Conservation (phyloP, 768 basidiomycete genomes). For the Russula emetica region DNA sequence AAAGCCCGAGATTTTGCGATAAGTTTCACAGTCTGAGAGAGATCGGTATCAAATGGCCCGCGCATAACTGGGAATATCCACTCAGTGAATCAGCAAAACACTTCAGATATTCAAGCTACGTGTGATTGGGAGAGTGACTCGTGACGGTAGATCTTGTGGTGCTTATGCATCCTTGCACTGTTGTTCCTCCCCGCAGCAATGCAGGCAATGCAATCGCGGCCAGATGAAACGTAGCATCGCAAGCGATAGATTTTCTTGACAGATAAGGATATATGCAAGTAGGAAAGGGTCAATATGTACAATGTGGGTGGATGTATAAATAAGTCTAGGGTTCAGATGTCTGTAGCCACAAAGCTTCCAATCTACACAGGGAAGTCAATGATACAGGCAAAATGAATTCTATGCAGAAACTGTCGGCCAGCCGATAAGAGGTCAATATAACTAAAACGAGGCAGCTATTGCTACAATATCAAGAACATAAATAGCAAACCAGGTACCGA, state of each 20-base stretch:
- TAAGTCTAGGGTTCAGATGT: background rate
- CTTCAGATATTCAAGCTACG: background rate
- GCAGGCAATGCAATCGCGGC: conserved; percentile 6
- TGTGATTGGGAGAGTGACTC: background rate
- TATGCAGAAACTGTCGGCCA: conserved; percentile 1
- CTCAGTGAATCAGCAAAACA: background rate
- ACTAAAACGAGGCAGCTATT: conserved; percentile 14
- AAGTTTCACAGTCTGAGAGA: conserved; percentile 1
- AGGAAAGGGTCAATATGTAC: background rate
- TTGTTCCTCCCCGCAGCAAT: conserved; percentile 1
- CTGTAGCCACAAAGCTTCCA: conserved; percentile 1
- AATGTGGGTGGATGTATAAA: conserved; percentile 13
- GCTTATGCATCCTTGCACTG: conserved; percentile 3
- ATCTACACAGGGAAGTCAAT: conserved; percentile 12
- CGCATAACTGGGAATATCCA: background rate
- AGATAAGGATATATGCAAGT: background rate
- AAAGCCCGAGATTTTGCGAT: background rate
- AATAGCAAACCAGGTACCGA: background rate
- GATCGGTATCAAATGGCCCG: conserved; percentile 1
- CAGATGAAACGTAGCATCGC: background rate
- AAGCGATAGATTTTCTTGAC: background rate
- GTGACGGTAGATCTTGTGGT: background rate
- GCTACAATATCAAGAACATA: conserved; percentile 11
- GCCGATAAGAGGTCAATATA: background rate
- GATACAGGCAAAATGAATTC: background rate